Percentiles rank a stretch among this genome's conserved stretches.
Conservation (phyloP, 257 asterid species). For the Thymus mandschuricus region DNA sequence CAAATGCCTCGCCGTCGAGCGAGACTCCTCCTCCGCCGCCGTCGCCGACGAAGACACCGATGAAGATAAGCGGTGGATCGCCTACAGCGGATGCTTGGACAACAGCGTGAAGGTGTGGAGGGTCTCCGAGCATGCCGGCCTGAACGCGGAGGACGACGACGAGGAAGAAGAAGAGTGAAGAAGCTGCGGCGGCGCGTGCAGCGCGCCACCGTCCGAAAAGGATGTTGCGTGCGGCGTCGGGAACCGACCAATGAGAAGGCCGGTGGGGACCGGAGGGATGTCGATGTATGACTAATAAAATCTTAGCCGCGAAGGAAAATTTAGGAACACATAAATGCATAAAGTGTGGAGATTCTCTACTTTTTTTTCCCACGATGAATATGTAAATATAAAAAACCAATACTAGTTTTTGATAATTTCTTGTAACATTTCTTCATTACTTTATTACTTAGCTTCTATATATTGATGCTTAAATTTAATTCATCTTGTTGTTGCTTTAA, state of each 20-base stretch:
- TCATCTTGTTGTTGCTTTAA: not conserved
- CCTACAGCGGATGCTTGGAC: slow-evolving; percentile 80
- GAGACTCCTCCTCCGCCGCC: slow-evolving; percentile 28
- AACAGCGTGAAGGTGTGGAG: slow-evolving; percentile 76
- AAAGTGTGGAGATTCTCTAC: not conserved
- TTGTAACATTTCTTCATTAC: slow-evolving; percentile 25
- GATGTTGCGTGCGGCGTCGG: not conserved
- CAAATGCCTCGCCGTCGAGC: slow-evolving; percentile 77
- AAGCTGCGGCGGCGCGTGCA: not conserved
- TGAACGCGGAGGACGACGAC: slow-evolving; percentile 1
- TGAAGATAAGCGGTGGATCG: slow-evolving; percentile 45
- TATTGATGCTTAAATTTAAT: too few species aligned
- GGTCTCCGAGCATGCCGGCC: slow-evolving; percentile 41
- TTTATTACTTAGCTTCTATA: not conserved
- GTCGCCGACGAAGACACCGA: slow-evolving; percentile 26
- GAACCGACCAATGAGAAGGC: slow-evolving; percentile 13
- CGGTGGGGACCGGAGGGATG: slow-evolving; percentile 6
- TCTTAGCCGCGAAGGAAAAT: slow-evolving; percentile 24
- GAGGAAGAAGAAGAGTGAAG: slow-evolving; percentile 1
- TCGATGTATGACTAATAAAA: slow-evolving; percentile 15
- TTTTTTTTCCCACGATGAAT: not conserved
- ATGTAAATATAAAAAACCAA: slow-evolving; percentile 23
- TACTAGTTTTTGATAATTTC: not conserved
- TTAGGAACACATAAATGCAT: not conserved
- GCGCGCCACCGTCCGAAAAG: slow-evolving; percentile 20